Percentiles rank a stretch among this genome's conserved stretches.
phyloP scores from a whole-genome alignment of 2,329 filamentous ascomycete species.

The Aspergillus jensenii region DNA sequence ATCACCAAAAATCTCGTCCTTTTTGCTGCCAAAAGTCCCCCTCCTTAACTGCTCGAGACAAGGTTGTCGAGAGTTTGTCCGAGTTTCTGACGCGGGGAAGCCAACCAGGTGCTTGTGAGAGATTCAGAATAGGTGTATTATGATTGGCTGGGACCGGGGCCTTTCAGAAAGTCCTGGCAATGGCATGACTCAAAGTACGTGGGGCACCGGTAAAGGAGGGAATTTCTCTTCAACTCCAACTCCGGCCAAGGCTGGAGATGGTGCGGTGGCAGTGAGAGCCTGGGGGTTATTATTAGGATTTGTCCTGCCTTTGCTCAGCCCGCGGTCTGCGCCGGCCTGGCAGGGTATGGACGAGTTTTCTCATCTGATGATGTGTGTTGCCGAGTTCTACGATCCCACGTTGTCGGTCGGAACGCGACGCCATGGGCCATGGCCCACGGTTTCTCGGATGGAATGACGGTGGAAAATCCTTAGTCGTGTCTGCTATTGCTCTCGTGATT shows the following conservation, averaged over 20 bases:
- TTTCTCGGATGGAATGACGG: too few relatives aligned
- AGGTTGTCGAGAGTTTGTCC: too few relatives aligned
- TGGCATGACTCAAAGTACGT: slow-evolving; percentile 13
- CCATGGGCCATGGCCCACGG: too few relatives aligned
- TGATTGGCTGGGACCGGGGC: not conserved
- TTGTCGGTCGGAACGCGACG: not conserved
- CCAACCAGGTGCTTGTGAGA: not conserved
- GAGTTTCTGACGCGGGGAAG: not conserved
- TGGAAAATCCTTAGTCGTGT: not conserved
- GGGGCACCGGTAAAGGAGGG: slow-evolving; percentile 9
- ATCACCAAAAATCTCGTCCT: not conserved
- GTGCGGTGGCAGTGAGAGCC: slow-evolving; percentile 7
- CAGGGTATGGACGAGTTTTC: not conserved
- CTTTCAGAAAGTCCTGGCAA: not conserved
- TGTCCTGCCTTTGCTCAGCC: slow-evolving; percentile 7
- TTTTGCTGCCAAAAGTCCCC: not conserved
- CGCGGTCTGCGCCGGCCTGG: not conserved
- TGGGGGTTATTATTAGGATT: slow-evolving; percentile 5
- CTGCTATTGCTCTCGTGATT: not conserved
- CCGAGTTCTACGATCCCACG: not conserved
- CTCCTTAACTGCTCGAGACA: too few relatives aligned
- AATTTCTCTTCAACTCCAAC: not conserved
- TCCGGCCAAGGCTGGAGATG: not conserved
- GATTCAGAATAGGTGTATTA: not conserved
- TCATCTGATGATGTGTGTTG: not conserved